Evolutionary conservation across 805 yeast species (phyloP), one percentile per base, ranked within the genome.

Genomic region (Metschnikowia cerradonensis): DNA sequence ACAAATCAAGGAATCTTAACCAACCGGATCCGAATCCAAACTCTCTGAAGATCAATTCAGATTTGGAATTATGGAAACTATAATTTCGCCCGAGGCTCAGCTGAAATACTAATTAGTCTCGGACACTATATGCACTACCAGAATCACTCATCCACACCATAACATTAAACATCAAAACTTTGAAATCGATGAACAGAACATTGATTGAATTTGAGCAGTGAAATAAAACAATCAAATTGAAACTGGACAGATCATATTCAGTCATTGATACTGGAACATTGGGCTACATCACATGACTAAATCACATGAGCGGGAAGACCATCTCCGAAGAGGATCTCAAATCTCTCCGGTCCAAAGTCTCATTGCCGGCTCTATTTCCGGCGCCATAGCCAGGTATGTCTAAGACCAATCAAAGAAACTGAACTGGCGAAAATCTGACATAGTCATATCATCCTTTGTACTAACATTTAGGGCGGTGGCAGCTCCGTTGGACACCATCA

Each of bases 401-500:
- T 33, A 26, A 26, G 11, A 26, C 11, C 30, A 26, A 11, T 26
- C 30, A 26, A 26, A 26, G 30, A 26, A 26, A 26, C 30, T 10
- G 30, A 26, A 26, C 30, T 26, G 30, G 30, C 11, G 11, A 26
- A 8, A 26, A 8, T 8, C 30, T 6, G 10, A 3, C n/a, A 2
- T 1, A 22, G 8, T 14, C 32, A 3, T 35, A 36, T n/a, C 20
- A 6, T 6, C 13, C 8, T 11, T 7, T 48, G 11, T 11, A 64
- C 68, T 65, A 60, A 66, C 67, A 14, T 26, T 5, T 35, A 79
- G 89, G 51, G 79, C 81, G 48, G 66, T 80, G 20, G 78, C 86
- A 1, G 91, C 96, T 1, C 96, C 96, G 3, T 67, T 89, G 38
- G 96, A 88, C 59, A 84, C 88, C 13, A 65, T 88, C 48, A 89